Evolutionary conservation across 768 basidiomycete species (phyloP), one percentile per base, ranked within the genome.

Genomic region (Lyophyllum decastes): DNA sequence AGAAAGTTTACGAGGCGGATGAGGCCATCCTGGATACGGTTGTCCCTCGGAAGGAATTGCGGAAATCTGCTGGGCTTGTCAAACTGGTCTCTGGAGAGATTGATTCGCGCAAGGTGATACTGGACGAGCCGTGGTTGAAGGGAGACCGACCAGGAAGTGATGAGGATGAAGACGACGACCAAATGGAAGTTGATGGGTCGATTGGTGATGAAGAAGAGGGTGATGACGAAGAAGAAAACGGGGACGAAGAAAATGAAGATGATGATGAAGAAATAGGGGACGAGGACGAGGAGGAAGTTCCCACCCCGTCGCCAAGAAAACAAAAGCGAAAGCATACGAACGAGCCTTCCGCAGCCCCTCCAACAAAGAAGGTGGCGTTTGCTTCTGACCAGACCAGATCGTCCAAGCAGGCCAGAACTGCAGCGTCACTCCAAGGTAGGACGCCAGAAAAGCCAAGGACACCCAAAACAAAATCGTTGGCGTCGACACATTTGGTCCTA

Each of bases 1-100:
- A 55, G 58, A 68, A 72, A 30, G 59, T 81, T 7, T 80, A 81
- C 62, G 70, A 72, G 1, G 75, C 72, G 22, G 85, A 91, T 69
- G 78, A 76, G 21, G 64, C 63, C 25, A 76, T 88, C 35, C 70
- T 94, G 55, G 72, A 71, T 17, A 67, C 62, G 50, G 70, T 86
- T 51, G 69, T 67, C 45, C 78, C 82, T 19, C 78, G 87, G 61
- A 91, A 88, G 70, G 90, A 92, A 66, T 76, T 90, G 68, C 81
- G 90, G 60, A 85, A 82, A 62, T 67, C 69, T 2, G 78, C 73
- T 0, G 88, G 86, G 11, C 64, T 91, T 60, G 83, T 95, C 49
- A 86, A 77, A 67, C 70, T 83, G 45, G 62, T 68, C 22, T 33
- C 72, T 11, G 73, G 74, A 22, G 65, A 64, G 40, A 54, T 69